Evolutionary conservation across 371 early-diverging fungal species (phyloP), one percentile per base, ranked within the genome.

Genomic region (Mortierella sp.): DNA sequence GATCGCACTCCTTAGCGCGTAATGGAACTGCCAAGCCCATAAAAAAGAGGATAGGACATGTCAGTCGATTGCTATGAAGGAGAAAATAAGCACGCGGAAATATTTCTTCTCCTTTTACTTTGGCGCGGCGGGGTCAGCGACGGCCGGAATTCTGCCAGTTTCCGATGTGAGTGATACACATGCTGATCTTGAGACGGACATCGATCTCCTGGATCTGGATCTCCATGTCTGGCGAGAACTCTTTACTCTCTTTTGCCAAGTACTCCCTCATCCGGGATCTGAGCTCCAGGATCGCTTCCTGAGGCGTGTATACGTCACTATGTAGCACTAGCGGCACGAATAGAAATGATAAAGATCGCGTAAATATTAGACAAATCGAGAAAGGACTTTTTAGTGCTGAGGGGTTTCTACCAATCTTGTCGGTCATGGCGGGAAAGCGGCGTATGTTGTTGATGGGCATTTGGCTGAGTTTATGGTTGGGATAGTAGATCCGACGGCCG

Each of bases 71-170:
- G 45, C 6, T 14, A 45, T 14, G 14, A 45, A 45, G 45, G 2
- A 45, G 16, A 45, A 10, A 5, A 45, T 2, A 45, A 2, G 6
- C 45, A 45, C 2, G 16, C 16, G 16, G 16, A 8, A 2, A 45
- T 10, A 10, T 45, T 45, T 16, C 16, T 45, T 45, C n/a, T n/a
- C n/a, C n/a, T n/a, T n/a, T n/a, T n/a, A n/a, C n/a, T n/a, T n/a
- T n/a, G n/a, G n/a, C n/a, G n/a, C n/a, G n/a, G n/a, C n/a, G n/a
- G n/a, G n/a, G n/a, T n/a, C n/a, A n/a, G n/a, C n/a, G n/a, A n/a
- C 91, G 90, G 34, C 90, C 91, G 11, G 90, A 88, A 70, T 94
- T 93, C 70, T 93, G 93, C 94, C 94, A 95, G 64, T 95, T 95
- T n/a, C 92, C 90, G 79, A 91, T 93, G 76, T 94, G 92, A 55